Base-by-base conservation (phyloP, 1,284 basidiomycete species). In the Neonothopanus nambi region DNA sequence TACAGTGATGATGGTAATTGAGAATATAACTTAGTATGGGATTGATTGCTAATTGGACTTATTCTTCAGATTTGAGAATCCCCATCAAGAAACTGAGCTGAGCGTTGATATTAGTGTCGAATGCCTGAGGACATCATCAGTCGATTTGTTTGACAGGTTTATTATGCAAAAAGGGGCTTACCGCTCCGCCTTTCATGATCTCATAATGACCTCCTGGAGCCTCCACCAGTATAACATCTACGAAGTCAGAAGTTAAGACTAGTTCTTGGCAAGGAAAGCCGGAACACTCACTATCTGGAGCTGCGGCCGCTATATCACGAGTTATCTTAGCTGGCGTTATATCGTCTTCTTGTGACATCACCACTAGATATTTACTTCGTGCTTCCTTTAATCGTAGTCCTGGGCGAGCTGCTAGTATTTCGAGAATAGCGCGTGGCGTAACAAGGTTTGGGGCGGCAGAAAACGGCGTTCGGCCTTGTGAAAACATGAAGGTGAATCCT, bases 101-200 rank as follows among this genome's bases (percentile, higher is more conserved):
- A 21, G 57, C 54, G 3, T 36, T 50, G 26, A 58, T 57, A 43
- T 58, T 58, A 12, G 39, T 37, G 5, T 53, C 50, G 42, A 41
- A 58, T n/a, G 55, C 57, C 57, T 58, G 26, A 24, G 12, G n/a
- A 23, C 15, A 13, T 17, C 15, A 44, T 17, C 20, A 28, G n/a
- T 23, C 17, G n/a, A 28, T 2, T n/a, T 20, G 43, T 23, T 45
- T 24, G 24, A 18, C 43, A 28, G 40, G 28, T n/a, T n/a, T n/a
- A n/a, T n/a, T n/a, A 41, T 13, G 13, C 15, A 20, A n/a, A 35
- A 40, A 7, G 13, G 26, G 18, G 21, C 51, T 17, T 41, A 63
- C 62, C 57, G 61, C 47, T 51, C 61, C 62, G 8, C 62, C 62
- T 38, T 49, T 24, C 60, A 64, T 59, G 30, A 64, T 40, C 42